phyloP scores from a whole-genome alignment of 2,329 filamentous ascomycete genomes.

The Madurella mycetomatis region DNA sequence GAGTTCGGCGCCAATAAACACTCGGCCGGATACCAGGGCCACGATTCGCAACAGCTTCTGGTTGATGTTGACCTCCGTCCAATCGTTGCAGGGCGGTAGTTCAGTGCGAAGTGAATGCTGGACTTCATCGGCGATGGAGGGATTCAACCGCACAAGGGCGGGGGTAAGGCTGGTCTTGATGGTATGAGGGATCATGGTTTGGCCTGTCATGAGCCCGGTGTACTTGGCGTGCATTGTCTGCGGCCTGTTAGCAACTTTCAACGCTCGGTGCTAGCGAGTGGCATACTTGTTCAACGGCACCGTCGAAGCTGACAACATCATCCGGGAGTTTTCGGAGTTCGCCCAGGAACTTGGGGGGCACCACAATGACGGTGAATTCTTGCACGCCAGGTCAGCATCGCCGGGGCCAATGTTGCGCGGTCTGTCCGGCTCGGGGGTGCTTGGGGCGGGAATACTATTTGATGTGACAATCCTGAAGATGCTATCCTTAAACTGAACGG shows the following conservation, averaged over 20 bases:
- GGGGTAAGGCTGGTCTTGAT: constrained; percentile 34
- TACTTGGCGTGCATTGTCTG: constrained; percentile 33
- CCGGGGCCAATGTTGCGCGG: neutral
- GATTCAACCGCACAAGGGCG: constrained; percentile 35
- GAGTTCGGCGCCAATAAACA: constrained; percentile 46
- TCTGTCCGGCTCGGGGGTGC: neutral
- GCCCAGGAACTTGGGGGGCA: constrained; percentile 30
- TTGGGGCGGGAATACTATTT: constrained; percentile 13
- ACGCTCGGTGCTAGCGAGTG: too few relatives aligned
- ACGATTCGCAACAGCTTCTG: constrained; percentile 41
- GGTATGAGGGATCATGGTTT: constrained; percentile 27
- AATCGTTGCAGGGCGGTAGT: constrained; percentile 36
- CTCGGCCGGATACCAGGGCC: constrained; percentile 41
- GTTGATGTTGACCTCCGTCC: constrained; percentile 40
- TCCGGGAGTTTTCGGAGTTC: constrained; percentile 33
- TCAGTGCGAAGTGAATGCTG: constrained; percentile 31
- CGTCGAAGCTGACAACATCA: constrained; percentile 29
- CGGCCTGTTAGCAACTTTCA: neutral
- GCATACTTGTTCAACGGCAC: constrained; percentile 19
- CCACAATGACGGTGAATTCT: constrained; percentile 28
- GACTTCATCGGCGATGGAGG: constrained; percentile 37
- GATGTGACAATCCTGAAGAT: constrained; percentile 30
- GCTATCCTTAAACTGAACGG: constrained; percentile 30
- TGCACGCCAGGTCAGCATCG: neutral
- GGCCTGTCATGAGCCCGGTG: constrained; percentile 28